Base-by-base conservation (phyloP, 495 filamentous ascomycete species). In the Penicillium dipodomyicola region DNA sequence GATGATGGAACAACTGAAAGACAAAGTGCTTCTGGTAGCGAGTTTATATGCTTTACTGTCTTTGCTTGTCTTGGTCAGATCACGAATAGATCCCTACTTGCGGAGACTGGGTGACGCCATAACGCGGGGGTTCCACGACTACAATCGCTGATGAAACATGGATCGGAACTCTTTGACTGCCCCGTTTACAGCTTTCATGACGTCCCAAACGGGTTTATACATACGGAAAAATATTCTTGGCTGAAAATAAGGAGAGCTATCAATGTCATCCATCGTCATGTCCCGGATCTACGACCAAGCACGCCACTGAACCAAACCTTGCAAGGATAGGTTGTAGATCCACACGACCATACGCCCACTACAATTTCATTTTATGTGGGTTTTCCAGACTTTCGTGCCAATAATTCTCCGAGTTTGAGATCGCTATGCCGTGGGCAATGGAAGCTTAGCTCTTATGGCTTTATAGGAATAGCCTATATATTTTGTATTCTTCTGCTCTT, bases 251-350 rank as follows among this genome's bases (percentile, higher is more conserved):
- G 15, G 12, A 43, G 37, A 52, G n/a, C 57, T 49, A 20, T 43
- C 30, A 45, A 52, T 63, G 65, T 63, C 59, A 58, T 65, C 43
- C 17, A 39, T 55, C 57, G 59, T 65, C 62, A 60, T 65, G 48
- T 50, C 49, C 56, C 43, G 46, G 62, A 56, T 52, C 32, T 23
- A 2, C 49, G 47, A 12, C 17, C 11, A 39, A 45, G 10, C 20
- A 48, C 50, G 57, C 60, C 60, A 63, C 60, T 57, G 52, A 55
- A n/a, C 35, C n/a, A 39, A n/a, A 7, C 6, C 35, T 39, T 39
- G n/a, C 35, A 39, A 39, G 35, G 35, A 17, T 39, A 17, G 1
- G 6, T 17, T 39, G 35, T 39, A n/a, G 35, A 39, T 39, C 30
- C 11, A 33, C 30, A 11, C 10, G 10, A 11, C 30, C 30, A 30